phyloP scores from a whole-genome alignment of 148 eudicot species.

The Dianthus caryophyllus region DNA sequence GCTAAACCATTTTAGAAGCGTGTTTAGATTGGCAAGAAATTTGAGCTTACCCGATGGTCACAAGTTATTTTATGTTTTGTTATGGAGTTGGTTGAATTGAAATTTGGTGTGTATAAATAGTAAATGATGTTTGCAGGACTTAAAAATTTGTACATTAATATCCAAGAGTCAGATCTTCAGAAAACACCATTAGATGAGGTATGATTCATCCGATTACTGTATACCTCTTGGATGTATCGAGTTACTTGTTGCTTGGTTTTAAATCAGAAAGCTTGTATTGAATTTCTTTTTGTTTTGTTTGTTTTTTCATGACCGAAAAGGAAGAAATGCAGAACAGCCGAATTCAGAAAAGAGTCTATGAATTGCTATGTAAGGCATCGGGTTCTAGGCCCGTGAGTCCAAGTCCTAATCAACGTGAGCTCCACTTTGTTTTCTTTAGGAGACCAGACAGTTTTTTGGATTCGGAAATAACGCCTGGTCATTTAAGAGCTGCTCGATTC shows the following conservation, averaged over 20 bases:
- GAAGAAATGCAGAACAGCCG: constrained; percentile 84
- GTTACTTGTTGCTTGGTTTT: not conserved
- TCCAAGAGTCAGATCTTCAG: constrained; percentile 66
- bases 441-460: constrained; percentile 62
- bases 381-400: constrained; percentile 32
- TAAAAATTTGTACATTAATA: constrained; percentile 48
- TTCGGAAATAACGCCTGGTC: constrained; percentile 49
- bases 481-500: constrained; percentile 57
- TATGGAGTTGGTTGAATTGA: not conserved
- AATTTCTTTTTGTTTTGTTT: not conserved
- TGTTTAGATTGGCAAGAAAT: no score
- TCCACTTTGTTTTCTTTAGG: constrained; percentile 88
- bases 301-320: constrained; percentile 34
- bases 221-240: not conserved
- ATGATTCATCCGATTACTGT: constrained; percentile 1
- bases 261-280: not conserved
- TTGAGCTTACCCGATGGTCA: no score
- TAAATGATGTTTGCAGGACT: constrained; percentile 45
- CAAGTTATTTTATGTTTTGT: not conserved
- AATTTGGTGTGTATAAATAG: not conserved
- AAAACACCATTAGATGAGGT: constrained; percentile 83
- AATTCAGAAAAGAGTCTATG: constrained; percentile 70
- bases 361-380: constrained; percentile 74
- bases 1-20: no score
- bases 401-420: constrained; percentile 62